Conservation (phyloP, 306 rosid genomes). For the Cicer chorassanicum region DNA sequence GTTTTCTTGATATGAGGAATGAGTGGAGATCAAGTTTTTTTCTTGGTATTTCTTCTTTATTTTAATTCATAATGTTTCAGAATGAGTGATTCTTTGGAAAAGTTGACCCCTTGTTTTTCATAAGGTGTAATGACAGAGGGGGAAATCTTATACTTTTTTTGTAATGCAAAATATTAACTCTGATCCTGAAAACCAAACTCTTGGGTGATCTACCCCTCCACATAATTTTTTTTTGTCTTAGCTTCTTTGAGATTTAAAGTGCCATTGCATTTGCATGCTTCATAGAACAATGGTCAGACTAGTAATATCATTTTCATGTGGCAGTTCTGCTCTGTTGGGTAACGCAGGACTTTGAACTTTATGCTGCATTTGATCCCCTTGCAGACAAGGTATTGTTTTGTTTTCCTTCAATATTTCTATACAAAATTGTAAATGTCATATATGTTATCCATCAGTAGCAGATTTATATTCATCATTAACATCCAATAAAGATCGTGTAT, state of each 20-base stretch:
- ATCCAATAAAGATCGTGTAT: slow-evolving; percentile 15
- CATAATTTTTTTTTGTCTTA: slow-evolving; percentile 20
- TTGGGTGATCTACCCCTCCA: slow-evolving; percentile 20
- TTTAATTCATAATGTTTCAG: slow-evolving; percentile 14
- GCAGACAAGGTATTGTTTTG: slow-evolving; percentile 78
- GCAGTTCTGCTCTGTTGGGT: slow-evolving; percentile 96
- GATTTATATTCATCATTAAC: slow-evolving; percentile 18
- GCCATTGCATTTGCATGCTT: slow-evolving; percentile 34
- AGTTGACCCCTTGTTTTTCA: slow-evolving; percentile 11
- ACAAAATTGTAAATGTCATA: not conserved
- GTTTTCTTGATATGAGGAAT: slow-evolving; percentile 31
- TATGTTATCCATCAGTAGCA: slow-evolving; percentile 10
- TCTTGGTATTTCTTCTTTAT: not conserved
- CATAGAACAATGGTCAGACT: slow-evolving; percentile 36
- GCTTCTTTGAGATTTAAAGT: slow-evolving; percentile 23
- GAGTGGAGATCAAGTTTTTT: not conserved
- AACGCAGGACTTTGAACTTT: slow-evolving; percentile 93
- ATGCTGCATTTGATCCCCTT: slow-evolving; percentile 98
- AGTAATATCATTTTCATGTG: slow-evolving; percentile 41
- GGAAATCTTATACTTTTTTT: not conserved
- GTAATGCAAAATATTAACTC: slow-evolving; percentile 11
- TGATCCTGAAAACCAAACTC: slow-evolving; percentile 27
- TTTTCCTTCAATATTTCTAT: slow-evolving; percentile 12
- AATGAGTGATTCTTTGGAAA: not conserved
- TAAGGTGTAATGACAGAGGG: slow-evolving; percentile 31